Conservation (phyloP, 2,329 filamentous ascomycete genomes). For the Aspergillus melleus region DNA sequence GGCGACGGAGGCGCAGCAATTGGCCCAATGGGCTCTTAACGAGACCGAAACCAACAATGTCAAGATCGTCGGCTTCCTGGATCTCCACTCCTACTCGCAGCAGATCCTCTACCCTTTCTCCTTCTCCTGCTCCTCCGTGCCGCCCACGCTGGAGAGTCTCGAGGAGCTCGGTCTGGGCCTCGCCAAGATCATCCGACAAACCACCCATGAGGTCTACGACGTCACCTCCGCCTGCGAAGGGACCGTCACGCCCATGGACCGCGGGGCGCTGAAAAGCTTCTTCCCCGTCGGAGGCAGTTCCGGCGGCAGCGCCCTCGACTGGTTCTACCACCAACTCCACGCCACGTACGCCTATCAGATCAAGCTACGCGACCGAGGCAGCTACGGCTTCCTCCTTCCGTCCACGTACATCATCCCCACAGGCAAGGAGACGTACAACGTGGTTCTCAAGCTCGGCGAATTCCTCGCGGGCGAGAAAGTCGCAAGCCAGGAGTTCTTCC, state of each 20-base stretch:
- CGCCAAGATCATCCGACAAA: constrained; percentile 82
- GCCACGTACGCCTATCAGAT: constrained; percentile 88
- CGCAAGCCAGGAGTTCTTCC: background rate
- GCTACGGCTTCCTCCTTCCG: constrained; percentile 89
- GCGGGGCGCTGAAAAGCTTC: constrained; percentile 26
- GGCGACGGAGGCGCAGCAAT: constrained; percentile 70
- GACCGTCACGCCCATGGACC: constrained; percentile 52
- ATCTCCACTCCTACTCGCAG: constrained; percentile 94
- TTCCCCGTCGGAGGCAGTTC: constrained; percentile 66
- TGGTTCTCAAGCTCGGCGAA: constrained; percentile 78
- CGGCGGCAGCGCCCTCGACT: constrained; percentile 87
- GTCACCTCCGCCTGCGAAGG: constrained; percentile 86
- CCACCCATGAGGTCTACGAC: constrained; percentile 71
- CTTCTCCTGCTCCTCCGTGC: constrained; percentile 74
- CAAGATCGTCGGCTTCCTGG: constrained; percentile 79
- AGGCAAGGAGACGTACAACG: constrained; percentile 81
- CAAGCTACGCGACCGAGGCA: constrained; percentile 89
- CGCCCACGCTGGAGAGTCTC: constrained; percentile 86
- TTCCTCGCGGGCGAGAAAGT: constrained; percentile 49
- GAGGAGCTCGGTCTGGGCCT: constrained; percentile 86
- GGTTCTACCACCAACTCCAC: constrained; percentile 85
- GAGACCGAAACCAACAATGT: constrained; percentile 70
- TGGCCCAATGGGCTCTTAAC: constrained; percentile 81
- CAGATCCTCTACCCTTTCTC: constrained; percentile 91
- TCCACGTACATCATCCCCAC: constrained; percentile 84